Percentiles rank a stretch among this genome's conserved stretches.
Conservation (phyloP, 768 basidiomycete species). For the Rhizopogon vulgaris region DNA sequence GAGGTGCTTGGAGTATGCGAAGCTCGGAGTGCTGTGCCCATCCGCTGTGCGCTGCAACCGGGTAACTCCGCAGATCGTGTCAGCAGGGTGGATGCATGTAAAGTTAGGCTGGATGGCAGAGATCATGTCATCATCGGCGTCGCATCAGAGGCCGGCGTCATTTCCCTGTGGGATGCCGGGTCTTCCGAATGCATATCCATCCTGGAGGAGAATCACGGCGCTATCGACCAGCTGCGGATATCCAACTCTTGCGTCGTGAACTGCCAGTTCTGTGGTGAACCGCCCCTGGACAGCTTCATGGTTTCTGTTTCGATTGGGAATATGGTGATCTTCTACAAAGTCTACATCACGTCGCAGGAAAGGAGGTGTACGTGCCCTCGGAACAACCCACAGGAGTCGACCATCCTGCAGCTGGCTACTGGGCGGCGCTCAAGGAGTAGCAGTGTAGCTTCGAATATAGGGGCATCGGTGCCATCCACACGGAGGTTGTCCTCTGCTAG, state of each 20-base stretch:
- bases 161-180: conserved; percentile 74
- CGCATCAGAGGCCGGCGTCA: conserved; percentile 57
- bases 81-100: conserved; percentile 46
- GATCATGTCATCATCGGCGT: conserved; percentile 51
- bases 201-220: conserved; percentile 54
- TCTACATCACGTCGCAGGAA: conserved; percentile 48
- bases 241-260: conserved; percentile 45
- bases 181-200: conserved; percentile 58
- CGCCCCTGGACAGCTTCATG: conserved; percentile 57
- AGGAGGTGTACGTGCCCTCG: conserved; percentile 65
- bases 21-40: conserved; percentile 33
- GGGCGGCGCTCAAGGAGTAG: conserved; percentile 59
- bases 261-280: conserved; percentile 70
- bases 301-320: conserved; percentile 63
- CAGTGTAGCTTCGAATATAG: conserved; percentile 39
- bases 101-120: conserved; percentile 43
- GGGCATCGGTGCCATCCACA: conserved; percentile 38
- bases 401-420: conserved; percentile 37
- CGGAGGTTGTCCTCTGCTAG: conserved; percentile 41
- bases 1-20: conserved; percentile 53
- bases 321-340: conserved; percentile 58
- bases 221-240: conserved; percentile 56
- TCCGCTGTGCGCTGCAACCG: conserved; percentile 47
- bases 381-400: conserved; percentile 37
- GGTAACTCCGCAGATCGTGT: conserved; percentile 55